Conservation (phyloP, 306 rosid genomes). For the Pyrus bretschneideri region DNA sequence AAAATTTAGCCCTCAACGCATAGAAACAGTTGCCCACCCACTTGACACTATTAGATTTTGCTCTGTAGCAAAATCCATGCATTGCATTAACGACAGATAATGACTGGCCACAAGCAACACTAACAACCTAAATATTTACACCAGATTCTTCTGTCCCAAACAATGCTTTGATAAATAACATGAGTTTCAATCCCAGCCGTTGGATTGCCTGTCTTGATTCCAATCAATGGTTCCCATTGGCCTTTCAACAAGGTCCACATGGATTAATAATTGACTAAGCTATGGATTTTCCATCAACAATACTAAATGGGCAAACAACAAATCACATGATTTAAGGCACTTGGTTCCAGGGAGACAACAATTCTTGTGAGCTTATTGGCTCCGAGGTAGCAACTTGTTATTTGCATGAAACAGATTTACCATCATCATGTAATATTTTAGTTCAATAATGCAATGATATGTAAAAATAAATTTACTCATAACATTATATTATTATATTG, state of each 20-base stretch:
- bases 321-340: conserved; percentile 29
- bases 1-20: conserved; percentile 29
- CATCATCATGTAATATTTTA: too few relatives aligned
- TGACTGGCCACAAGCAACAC: conserved; percentile 26
- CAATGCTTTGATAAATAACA: not conserved
- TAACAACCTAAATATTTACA: conserved; percentile 16
- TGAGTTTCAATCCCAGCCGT: conserved; percentile 17
- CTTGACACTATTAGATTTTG: conserved; percentile 29
- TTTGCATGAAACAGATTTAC: too few relatives aligned
- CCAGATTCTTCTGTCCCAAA: conserved; percentile 26
- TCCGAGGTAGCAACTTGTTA: not conserved
- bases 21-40: conserved; percentile 32
- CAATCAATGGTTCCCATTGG: not conserved
- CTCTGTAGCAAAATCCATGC: conserved; percentile 25
- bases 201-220: not conserved
- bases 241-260: conserved; percentile 12
- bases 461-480: too few relatives aligned
- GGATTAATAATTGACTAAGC: not conserved
- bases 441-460: too few relatives aligned
- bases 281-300: not conserved
- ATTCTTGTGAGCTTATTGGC: not conserved
- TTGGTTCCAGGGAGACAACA: not conserved
- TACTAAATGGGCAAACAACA: conserved; percentile 15
- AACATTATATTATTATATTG: too few relatives aligned
- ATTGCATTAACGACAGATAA: conserved; percentile 28